Evolutionary conservation across 2,329 filamentous ascomycete genomes (phyloP), one percentile per base, ranked within the genome.

Genomic region (Sclerotinia minor): DNA sequence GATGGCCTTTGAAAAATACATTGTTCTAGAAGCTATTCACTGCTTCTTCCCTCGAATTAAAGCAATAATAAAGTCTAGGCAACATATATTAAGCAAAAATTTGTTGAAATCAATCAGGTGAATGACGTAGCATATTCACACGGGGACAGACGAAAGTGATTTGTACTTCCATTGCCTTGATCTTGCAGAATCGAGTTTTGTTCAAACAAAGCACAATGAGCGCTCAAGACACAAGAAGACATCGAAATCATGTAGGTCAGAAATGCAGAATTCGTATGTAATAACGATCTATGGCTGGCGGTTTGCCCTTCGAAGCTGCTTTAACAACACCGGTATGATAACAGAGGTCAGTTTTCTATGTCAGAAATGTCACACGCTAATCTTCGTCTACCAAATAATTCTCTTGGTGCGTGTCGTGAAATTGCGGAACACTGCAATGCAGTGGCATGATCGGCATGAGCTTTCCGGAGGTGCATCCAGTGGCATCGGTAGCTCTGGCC

Each of bases 1-100:
- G 17, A 50, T 9, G 3, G 6, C 6, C 59, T 38, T 63, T 38
- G 32, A 50, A 13, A 38, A 41, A 6, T 19, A n/a, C 32, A 63
- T 63, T 63, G 45, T 63, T 63, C 59, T 41, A 50, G 45, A 50
- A 61, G 7, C n/a, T 13, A 38, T 26, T 38, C n/a, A 38, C 21
- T 38, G 19, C 47, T 24, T 24, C 21, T 38, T 50, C 49, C 26
- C 29, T 17, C 32, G 24, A 38, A 44, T 6, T 3, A 15, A 8
- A 38, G 9, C 35, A 35, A 9, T 35, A 35, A 35, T 9, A 35
- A 49, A 24, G 8, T 61, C 4, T 50, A 24, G 21, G 32, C 21
- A 6, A 38, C 59, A 45, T 26, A 50, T 26, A 8, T 50, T 50
- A 38, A 50, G n/a, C 15, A 61, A 50, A 21, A 8, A 5, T 38